A percentile compares a stretch with the other conserved stretches of the same genome.
Evolutionary conservation across 768 basidiomycete genomes (phyloP).

Genomic region (Leccinum subgranulosum): DNA sequence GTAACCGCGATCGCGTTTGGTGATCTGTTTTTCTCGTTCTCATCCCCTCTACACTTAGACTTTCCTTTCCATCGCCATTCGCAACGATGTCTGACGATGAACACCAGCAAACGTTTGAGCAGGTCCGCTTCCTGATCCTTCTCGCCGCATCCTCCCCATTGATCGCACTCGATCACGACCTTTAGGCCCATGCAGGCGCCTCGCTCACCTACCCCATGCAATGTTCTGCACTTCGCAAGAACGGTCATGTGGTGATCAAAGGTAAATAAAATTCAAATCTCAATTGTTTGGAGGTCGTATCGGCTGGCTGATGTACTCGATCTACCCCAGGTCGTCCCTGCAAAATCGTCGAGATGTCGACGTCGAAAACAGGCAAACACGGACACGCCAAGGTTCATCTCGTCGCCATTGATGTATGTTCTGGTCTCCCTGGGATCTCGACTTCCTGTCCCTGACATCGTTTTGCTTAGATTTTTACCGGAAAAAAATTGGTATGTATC

Average conservation of each 20-base stretch:
- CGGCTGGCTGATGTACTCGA: not conserved
- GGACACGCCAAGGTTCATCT: slow-evolving; percentile 99
- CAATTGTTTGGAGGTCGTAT: not conserved
- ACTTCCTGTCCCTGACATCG: slow-evolving; percentile 1
- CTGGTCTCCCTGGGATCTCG: not conserved
- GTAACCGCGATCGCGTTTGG: slow-evolving; percentile 23
- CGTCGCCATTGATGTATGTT: slow-evolving; percentile 89
- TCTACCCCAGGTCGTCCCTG: slow-evolving; percentile 71
- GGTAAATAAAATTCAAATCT: slow-evolving; percentile 32
- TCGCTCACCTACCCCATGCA: slow-evolving; percentile 83
- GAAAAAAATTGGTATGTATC: slow-evolving; percentile 82
- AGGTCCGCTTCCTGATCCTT: slow-evolving; percentile 41
- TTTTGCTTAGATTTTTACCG: slow-evolving; percentile 85
- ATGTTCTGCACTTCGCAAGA: slow-evolving; percentile 95
- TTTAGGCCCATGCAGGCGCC: slow-evolving; percentile 68
- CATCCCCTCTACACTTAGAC: slow-evolving; percentile 20
- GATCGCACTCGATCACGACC: slow-evolving; percentile 17
- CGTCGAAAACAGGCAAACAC: slow-evolving; percentile 99
- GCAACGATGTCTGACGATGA: slow-evolving; percentile 86
- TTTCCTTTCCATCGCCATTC: slow-evolving; percentile 13
- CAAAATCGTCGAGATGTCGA: slow-evolving; percentile 99
- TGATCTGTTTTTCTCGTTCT: slow-evolving; percentile 24
- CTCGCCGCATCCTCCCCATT: slow-evolving; percentile 7
- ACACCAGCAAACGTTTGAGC: slow-evolving; percentile 87
- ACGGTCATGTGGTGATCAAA: slow-evolving; percentile 96